These are phyloP conservation scores for Gnaphalium uliginosum DNA, from an alignment of 129 eudicot genomes.

Conservation along the genomic window DNA sequence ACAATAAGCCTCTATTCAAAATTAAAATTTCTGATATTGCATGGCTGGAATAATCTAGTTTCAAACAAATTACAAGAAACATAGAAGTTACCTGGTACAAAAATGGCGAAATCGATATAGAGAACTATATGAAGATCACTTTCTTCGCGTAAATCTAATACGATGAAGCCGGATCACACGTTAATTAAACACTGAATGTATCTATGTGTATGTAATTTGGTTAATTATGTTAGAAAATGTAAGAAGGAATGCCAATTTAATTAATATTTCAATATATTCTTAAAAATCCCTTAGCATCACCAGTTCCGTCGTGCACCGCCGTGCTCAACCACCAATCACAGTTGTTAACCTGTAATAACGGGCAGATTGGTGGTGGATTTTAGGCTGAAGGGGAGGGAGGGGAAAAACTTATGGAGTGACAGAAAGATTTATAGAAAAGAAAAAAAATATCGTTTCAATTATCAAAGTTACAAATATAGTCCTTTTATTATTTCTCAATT, in stretches of 20 bases:
- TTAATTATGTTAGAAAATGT: not conserved
- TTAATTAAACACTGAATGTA: not conserved
- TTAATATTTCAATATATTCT: conserved; percentile 19
- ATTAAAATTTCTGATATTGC: too few species aligned
- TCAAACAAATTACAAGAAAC: not conserved
- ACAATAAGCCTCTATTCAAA: too few species aligned
- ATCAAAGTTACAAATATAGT: not conserved
- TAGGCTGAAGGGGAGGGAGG: conserved; percentile 14
- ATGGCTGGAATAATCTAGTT: not conserved
- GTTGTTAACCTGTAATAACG: conserved; percentile 36
- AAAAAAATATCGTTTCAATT: not conserved
- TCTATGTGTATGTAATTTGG: not conserved
- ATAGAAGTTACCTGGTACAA: conserved; percentile 22
- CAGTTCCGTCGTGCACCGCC: conserved; percentile 16
- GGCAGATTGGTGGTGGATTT: conserved; percentile 37
- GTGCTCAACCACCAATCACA: conserved; percentile 39
- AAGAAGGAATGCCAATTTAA: conserved; percentile 12
- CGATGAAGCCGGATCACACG: conserved; percentile 9
- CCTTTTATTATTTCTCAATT: not conserved
- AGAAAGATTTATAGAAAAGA: not conserved
- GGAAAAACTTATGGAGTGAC: not conserved
- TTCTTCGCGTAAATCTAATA: conserved; percentile 3
- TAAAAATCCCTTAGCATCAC: conserved; percentile 16
- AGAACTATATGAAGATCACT: conserved; percentile 8
- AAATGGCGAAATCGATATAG: conserved; percentile 3